A percentile compares a stretch with the other conserved stretches of the same genome.
phyloP scores from a whole-genome alignment of 257 asterid species.

The Jasminum sambac region DNA sequence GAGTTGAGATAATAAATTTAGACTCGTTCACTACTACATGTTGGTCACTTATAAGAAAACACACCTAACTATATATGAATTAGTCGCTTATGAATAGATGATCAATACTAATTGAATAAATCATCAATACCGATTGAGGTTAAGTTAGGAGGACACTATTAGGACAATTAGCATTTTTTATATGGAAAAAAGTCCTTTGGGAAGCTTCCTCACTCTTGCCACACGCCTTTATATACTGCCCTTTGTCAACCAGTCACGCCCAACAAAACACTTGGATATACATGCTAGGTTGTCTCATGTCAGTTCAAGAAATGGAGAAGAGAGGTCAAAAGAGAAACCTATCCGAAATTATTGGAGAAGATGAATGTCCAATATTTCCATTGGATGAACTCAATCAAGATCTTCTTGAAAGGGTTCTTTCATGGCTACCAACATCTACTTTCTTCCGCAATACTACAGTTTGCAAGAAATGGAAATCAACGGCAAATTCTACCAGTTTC shows the following conservation, averaged over 20 bases:
- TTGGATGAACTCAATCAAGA: conserved; percentile 77
- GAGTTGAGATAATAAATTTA: no score
- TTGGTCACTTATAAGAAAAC: no score
- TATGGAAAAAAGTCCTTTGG: conserved; percentile 15
- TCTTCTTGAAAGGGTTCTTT: conserved; percentile 74
- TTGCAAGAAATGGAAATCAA: conserved; percentile 82
- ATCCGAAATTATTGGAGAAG: conserved; percentile 5
- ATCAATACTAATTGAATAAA: no score
- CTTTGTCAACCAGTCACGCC: neutral
- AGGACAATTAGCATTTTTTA: neutral
- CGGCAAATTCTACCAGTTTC: conserved; percentile 58
- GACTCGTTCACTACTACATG: no score
- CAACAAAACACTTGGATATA: neutral
- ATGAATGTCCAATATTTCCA: conserved; percentile 27
- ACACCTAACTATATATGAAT: no score
- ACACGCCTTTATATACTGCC: conserved; percentile 7
- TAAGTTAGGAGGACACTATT: no score
- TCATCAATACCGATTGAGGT: no score
- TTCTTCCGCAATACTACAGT: conserved; percentile 59
- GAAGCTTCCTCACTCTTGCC: conserved; percentile 32
- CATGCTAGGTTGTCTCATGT: neutral
- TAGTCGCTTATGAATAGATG: no score
- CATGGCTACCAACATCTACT: conserved; percentile 76
- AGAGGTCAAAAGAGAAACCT: conserved; percentile 32
- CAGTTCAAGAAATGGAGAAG: conserved; percentile 36